Evolutionary conservation across 768 basidiomycete genomes (phyloP).

Genomic region (Lepiota venenata): DNA sequence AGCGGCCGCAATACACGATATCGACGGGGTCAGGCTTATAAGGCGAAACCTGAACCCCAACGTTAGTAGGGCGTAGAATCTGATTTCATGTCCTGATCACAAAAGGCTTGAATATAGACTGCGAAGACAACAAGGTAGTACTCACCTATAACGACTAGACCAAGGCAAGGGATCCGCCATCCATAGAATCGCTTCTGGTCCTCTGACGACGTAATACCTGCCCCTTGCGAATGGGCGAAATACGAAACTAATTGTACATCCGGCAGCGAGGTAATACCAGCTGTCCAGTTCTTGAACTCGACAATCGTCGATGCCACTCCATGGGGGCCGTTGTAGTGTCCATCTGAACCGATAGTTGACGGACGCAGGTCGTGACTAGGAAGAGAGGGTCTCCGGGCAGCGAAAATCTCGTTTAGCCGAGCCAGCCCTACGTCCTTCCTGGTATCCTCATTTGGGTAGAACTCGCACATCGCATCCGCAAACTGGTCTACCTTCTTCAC

Average conservation of each 20-base stretch:
- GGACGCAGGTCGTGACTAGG: no score
- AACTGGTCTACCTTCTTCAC: conserved; percentile 12
- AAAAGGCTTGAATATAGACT: background rate
- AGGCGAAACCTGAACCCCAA: conserved; percentile 17
- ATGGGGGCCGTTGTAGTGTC: background rate
- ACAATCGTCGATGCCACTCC: background rate
- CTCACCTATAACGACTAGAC: conserved; percentile 15
- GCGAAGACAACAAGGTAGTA: background rate
- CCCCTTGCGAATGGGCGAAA: conserved; percentile 7
- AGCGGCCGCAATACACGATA: conserved; percentile 18
- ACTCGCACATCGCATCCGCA: conserved; percentile 6
- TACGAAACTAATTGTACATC: conserved; percentile 8
- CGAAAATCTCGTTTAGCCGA: background rate
- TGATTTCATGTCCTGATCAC: conserved; percentile 11
- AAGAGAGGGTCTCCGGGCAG: no score
- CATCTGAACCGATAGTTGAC: no score
- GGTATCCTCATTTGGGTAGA: background rate
- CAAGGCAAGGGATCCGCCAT: conserved; percentile 17
- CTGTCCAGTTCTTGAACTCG: background rate
- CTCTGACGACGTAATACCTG: no score
- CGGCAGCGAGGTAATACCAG: conserved; percentile 1
- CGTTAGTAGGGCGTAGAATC: conserved; percentile 18
- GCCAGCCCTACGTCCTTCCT: background rate
- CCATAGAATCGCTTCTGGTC: conserved; percentile 7
- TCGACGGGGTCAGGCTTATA: conserved; percentile 17